phyloP scores from a whole-genome alignment of 805 yeast species.

The Wickerhamiella nectarea region DNA sequence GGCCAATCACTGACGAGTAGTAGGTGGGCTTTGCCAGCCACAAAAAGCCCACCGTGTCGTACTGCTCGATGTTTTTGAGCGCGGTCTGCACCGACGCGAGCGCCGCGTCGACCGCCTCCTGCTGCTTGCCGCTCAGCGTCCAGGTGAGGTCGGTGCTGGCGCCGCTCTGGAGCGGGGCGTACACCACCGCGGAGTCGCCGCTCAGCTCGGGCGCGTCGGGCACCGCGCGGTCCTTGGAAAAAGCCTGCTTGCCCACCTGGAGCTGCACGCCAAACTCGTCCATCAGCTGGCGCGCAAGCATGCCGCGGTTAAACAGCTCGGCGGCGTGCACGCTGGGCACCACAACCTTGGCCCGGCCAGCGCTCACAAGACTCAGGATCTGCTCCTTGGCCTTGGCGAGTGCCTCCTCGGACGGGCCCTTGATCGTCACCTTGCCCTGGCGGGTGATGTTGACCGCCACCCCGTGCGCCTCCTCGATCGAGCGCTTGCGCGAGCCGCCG shows the following conservation, averaged over 20 bases:
- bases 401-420: constrained; percentile 49
- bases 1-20: constrained; percentile 60
- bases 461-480: constrained; percentile 53
- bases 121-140: constrained; percentile 46
- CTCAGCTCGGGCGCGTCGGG: constrained; percentile 15
- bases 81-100: constrained; percentile 37
- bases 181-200: constrained; percentile 1
- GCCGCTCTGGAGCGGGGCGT: constrained; percentile 30
- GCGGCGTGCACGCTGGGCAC: constrained; percentile 48
- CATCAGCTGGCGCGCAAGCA: constrained; percentile 41
- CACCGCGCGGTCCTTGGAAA: not conserved
- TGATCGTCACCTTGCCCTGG: constrained; percentile 36
- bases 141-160: constrained; percentile 30
- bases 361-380: constrained; percentile 46
- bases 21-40: constrained; percentile 39
- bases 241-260: constrained; percentile 33
- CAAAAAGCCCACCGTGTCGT: constrained; percentile 44
- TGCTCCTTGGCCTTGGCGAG: constrained; percentile 50
- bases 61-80: constrained; percentile 34
- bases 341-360: constrained; percentile 37
- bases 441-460: constrained; percentile 58
- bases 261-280: constrained; percentile 43
- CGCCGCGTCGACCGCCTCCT: constrained; percentile 39
- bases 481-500: constrained; percentile 60
- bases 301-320: constrained; percentile 54